Evolutionary conservation across 768 basidiomycete genomes (phyloP), one percentile per base, ranked within the genome.

Genomic region (Tubosaeta brunneosetosa): DNA sequence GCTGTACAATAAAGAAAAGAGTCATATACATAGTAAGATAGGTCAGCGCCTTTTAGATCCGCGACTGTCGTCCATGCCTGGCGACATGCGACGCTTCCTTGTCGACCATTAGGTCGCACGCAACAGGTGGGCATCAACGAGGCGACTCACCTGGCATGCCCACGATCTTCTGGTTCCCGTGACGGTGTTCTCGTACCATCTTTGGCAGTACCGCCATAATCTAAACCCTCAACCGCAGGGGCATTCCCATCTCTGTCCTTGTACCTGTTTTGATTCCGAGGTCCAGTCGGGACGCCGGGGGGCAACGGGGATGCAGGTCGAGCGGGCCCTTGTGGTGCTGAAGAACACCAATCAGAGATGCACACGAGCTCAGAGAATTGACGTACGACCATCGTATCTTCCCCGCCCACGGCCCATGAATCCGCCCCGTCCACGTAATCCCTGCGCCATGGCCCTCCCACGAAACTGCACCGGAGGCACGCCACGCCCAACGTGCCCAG

Each of bases 191-290:
- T 60, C 49, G 70, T 64, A 49, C 66, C 70, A 38, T 78, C 74
- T 58, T 77, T 76, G 50, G 69, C 73, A 26, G 62, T 78, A 41
- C 84, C 88, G 3, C 88, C 90, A 59, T 93, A 93, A 65, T 93
- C 91, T 61, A 93, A 69, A n/a, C 91, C 90, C 63, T 92, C 90
- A 12, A 90, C 88, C 26, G 88, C 88, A 54, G 88, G 86, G 1
- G 88, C 86, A 62, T 89, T 89, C 14, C 82, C 84, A 63, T 92
- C 90, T 38, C 89, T 78, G 67, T 93, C 91, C 74, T 91, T 92
- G 73, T 93, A 92, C 65, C 90, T 90, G 64, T 88, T 89, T 68
- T 88, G 87, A 66, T 91, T 91, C 41, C 91, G 77, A 12, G 91
- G 91, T 1, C 91, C 91, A 0, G 91, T 93, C 1, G 91, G 91